Conservation (phyloP, 164 flowering plant species). For the Vitis labrusca region DNA sequence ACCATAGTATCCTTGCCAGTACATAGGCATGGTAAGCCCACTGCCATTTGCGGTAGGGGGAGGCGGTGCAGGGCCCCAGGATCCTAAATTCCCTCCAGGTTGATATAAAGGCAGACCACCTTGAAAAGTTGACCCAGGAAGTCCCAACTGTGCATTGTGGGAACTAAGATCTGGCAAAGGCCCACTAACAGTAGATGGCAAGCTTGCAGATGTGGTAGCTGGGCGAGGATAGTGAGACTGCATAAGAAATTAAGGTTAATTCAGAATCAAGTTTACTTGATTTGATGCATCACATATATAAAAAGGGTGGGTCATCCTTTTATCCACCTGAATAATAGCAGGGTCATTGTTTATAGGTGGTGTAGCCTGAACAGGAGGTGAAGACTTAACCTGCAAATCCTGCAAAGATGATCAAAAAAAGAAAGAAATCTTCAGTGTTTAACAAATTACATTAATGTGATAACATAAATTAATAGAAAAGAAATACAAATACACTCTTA, state of each 20-base stretch:
- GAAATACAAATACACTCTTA: too few relatives aligned
- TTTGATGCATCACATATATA: background rate
- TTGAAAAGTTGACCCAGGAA: slow-evolving; percentile 68
- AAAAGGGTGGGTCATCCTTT: background rate
- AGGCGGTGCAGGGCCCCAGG: slow-evolving; percentile 76
- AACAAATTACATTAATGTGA: too few relatives aligned
- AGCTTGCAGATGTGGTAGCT: slow-evolving; percentile 45
- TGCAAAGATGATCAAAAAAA: slow-evolving; percentile 27
- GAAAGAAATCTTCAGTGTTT: background rate
- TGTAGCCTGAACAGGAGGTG: slow-evolving; percentile 66
- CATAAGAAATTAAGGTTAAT: slow-evolving; percentile 18
- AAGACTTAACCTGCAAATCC: slow-evolving; percentile 92
- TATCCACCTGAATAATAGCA: slow-evolving; percentile 82
- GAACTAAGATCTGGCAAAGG: slow-evolving; percentile 50
- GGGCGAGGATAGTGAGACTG: slow-evolving; percentile 90
- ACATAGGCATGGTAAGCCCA: slow-evolving; percentile 83
- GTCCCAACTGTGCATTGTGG: slow-evolving; percentile 49
- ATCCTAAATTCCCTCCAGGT: slow-evolving; percentile 66
- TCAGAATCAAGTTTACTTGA: background rate
- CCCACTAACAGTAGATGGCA: slow-evolving; percentile 58
- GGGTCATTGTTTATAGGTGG: slow-evolving; percentile 76
- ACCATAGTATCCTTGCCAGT: slow-evolving; percentile 87
- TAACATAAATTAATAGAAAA: too few relatives aligned
- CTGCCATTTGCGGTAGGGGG: slow-evolving; percentile 60
- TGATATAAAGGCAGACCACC: slow-evolving; percentile 75